Percentiles rank a stretch among this genome's conserved stretches.
phyloP scores from a whole-genome alignment of 805 yeast species.

The Clavispora vitiphila region DNA sequence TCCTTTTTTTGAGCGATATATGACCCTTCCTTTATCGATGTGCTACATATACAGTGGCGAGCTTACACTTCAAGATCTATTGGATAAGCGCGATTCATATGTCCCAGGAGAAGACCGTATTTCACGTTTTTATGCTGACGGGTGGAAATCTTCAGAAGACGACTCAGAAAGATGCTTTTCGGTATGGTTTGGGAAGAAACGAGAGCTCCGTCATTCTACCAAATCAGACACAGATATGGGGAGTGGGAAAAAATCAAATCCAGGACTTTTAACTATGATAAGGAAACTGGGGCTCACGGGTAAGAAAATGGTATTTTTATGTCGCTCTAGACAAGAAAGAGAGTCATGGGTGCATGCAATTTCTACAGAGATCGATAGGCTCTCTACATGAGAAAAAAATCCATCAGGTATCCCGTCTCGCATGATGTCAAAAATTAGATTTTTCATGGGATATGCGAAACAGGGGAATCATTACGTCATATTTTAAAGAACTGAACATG shows the following conservation, averaged over 20 bases:
- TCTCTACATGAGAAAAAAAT: conserved; percentile 10
- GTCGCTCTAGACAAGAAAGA: conserved; percentile 75
- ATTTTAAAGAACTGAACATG: neutral
- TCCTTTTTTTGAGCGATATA: conserved; percentile 46
- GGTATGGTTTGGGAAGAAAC: conserved; percentile 72
- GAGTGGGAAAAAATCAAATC: conserved; percentile 26
- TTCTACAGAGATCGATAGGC: conserved; percentile 42
- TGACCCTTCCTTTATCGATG: conserved; percentile 57
- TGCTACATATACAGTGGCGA: conserved; percentile 77
- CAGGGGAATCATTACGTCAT: no score
- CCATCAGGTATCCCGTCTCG: neutral
- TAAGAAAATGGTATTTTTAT: conserved; percentile 65
- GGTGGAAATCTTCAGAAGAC: conserved; percentile 79
- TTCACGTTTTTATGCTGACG: conserved; percentile 76
- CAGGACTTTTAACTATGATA: conserved; percentile 42
- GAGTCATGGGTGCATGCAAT: conserved; percentile 71
- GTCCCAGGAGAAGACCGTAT: conserved; percentile 53
- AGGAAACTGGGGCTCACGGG: conserved; percentile 64
- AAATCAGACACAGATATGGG: conserved; percentile 1
- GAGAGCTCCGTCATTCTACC: conserved; percentile 6
- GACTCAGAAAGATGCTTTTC: conserved; percentile 75
- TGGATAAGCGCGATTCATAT: conserved; percentile 40
- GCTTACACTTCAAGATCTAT: conserved; percentile 52
- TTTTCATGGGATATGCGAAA: no score
- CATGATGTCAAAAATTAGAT: neutral